phyloP scores from a whole-genome alignment of 257 asterid genomes.

The Asclepias syriaca region DNA sequence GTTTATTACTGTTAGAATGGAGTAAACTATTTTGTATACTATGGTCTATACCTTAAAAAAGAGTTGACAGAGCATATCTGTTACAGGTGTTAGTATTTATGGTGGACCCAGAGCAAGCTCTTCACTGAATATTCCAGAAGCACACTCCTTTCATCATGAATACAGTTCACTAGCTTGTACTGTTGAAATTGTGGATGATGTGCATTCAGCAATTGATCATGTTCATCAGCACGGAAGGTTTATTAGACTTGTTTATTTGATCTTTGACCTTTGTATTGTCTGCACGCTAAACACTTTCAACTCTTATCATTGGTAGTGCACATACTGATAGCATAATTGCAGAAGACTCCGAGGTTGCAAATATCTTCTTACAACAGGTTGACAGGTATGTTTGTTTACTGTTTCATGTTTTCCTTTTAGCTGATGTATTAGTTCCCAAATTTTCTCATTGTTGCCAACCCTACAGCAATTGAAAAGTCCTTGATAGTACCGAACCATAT shows the following conservation, averaged over 20 bases:
- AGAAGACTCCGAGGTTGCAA: conserved; percentile 72
- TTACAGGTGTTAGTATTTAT: conserved; percentile 68
- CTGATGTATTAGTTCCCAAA: neutral
- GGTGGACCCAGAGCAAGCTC: conserved; percentile 89
- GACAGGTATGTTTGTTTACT: conserved; percentile 39
- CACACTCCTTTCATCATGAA: conserved; percentile 80
- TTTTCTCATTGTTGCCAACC: neutral
- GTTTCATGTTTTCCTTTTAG: neutral
- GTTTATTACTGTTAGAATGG: neutral
- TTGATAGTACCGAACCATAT: neutral
- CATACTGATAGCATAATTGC: conserved; percentile 88
- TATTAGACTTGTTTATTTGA: conserved; percentile 16
- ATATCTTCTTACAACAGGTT: conserved; percentile 56
- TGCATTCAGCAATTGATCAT: conserved; percentile 84
- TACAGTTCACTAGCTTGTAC: conserved; percentile 92
- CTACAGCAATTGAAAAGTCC: neutral
- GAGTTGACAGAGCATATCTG: neutral
- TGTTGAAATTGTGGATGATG: conserved; percentile 89
- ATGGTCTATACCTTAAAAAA: neutral
- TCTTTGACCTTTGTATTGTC: neutral
- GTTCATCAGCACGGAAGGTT: conserved; percentile 89
- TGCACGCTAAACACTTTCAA: conserved; percentile 5
- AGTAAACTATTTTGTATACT: neutral
- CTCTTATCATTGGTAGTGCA: conserved; percentile 51
- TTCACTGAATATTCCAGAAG: conserved; percentile 62